Conservation (phyloP, 768 basidiomycete species). For the Pleurotus giganteus region DNA sequence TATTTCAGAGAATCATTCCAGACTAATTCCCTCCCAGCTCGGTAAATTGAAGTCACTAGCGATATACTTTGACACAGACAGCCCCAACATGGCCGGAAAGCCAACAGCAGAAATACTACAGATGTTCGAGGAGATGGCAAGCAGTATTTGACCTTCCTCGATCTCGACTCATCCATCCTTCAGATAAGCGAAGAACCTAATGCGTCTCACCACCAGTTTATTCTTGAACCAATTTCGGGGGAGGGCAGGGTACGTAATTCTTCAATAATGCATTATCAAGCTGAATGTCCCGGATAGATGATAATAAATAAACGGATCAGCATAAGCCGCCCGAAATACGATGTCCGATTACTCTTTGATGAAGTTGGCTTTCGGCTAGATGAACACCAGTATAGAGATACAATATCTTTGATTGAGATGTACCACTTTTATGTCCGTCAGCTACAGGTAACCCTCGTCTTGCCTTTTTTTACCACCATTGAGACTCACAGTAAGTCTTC, state of each 20-base stretch:
- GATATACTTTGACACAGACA: constrained; percentile 94
- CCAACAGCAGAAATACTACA: constrained; percentile 62
- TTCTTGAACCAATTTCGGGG: constrained; percentile 93
- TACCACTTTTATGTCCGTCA: constrained; percentile 93
- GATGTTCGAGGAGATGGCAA: constrained; percentile 74
- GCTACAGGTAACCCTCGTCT: constrained; percentile 53
- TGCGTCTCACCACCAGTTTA: constrained; percentile 75
- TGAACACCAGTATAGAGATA: constrained; percentile 91
- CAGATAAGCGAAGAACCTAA: constrained; percentile 48
- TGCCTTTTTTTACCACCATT: constrained; percentile 13
- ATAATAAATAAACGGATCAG: constrained; percentile 75
- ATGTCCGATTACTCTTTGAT: constrained; percentile 84
- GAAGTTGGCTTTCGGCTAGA: constrained; percentile 92
- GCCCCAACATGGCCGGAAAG: constrained; percentile 70
- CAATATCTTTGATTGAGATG: constrained; percentile 91
- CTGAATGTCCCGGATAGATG: constrained; percentile 44
- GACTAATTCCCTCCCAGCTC: constrained; percentile 44
- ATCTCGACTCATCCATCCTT: not conserved
- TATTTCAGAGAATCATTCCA: constrained; percentile 5
- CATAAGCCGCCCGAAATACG: constrained; percentile 72
- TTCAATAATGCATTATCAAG: constrained; percentile 6
- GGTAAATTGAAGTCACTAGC: constrained; percentile 85
- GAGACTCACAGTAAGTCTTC: not conserved
- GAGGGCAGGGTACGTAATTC: constrained; percentile 72
- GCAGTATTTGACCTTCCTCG: constrained; percentile 7